A percentile compares a stretch with the other conserved stretches of the same genome.
Conservation (phyloP, 2,329 filamentous ascomycete species). For the Venturia carpophila region DNA sequence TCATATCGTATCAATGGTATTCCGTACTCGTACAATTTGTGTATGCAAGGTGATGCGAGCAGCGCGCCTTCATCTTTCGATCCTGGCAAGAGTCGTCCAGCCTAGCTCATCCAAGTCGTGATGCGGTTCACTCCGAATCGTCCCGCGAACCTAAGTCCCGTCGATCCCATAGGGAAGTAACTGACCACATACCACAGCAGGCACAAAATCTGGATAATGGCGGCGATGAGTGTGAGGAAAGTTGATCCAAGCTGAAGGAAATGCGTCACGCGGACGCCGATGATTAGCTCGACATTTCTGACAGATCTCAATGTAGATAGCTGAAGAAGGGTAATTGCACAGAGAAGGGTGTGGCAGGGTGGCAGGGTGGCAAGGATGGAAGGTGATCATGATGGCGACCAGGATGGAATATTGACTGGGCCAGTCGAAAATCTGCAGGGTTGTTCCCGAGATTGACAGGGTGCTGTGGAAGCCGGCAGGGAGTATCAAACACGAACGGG, state of each 20-base stretch:
- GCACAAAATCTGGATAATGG: slow-evolving; percentile 73
- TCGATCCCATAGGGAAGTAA: slow-evolving; percentile 96
- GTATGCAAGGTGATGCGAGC: neutral
- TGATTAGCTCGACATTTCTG: slow-evolving; percentile 23
- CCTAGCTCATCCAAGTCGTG: slow-evolving; percentile 75
- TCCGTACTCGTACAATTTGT: neutral
- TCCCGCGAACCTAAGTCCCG: slow-evolving; percentile 76
- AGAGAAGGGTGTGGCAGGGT: slow-evolving; percentile 16
- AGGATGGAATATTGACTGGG: neutral
- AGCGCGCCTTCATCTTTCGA: neutral
- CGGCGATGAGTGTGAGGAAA: slow-evolving; percentile 74
- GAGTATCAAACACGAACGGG: slow-evolving; percentile 19
- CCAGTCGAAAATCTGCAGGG: slow-evolving; percentile 12
- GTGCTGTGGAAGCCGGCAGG: neutral
- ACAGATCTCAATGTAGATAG: slow-evolving; percentile 19
- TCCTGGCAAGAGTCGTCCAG: slow-evolving; percentile 31
- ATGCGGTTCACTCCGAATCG: slow-evolving; percentile 79
- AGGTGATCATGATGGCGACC: slow-evolving; percentile 5
- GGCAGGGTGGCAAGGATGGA: slow-evolving; percentile 15
- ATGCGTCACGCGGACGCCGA: slow-evolving; percentile 28
- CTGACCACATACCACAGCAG: slow-evolving; percentile 90
- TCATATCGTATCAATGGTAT: neutral
- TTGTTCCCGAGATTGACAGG: slow-evolving; percentile 12
- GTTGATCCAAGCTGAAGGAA: slow-evolving; percentile 66
- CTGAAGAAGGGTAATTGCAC: slow-evolving; percentile 14